Evolutionary conservation across 345 rosid species (phyloP).

Genomic region (Sonneratia caseolaris): DNA sequence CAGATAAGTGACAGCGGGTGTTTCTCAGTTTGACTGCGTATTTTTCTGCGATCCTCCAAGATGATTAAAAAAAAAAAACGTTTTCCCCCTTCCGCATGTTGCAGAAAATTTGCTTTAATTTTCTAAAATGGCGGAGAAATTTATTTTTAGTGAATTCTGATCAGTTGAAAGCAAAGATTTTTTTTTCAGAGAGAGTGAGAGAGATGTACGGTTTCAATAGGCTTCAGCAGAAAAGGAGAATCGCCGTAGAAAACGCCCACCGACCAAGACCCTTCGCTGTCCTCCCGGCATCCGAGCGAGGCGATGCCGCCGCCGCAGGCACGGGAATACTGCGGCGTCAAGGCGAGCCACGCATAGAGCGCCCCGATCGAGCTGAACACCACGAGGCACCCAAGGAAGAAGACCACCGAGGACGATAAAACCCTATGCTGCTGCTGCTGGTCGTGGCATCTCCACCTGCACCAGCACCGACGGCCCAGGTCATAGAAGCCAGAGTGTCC

Average conservation of each 20-base stretch:
- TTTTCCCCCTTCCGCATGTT: background rate
- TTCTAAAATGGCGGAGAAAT: background rate
- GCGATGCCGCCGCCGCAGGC: conserved; percentile 16
- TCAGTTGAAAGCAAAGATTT: background rate
- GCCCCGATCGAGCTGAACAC: conserved; percentile 56
- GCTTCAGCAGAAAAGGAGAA: conserved; percentile 77
- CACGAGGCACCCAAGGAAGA: conserved; percentile 44
- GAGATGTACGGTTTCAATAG: conserved; percentile 68
- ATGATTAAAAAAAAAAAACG: background rate
- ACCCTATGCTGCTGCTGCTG: conserved; percentile 12
- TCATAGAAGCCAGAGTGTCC: background rate
- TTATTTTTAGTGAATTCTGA: background rate
- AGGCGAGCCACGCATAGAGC: conserved; percentile 48
- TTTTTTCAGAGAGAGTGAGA: background rate
- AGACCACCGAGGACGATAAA: conserved; percentile 34
- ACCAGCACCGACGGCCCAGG: background rate
- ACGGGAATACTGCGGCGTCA: conserved; percentile 18
- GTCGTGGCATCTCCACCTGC: background rate
- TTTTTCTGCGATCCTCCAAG: background rate
- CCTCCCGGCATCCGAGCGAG: conserved; percentile 64
- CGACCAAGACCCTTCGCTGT: conserved; percentile 92
- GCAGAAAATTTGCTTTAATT: background rate
- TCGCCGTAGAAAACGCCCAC: conserved; percentile 81
- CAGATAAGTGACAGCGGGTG: background rate
- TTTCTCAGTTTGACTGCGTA: background rate